phyloP scores from a whole-genome alignment of 2,329 filamentous ascomycete species.

The Colletotrichum tanaceti region DNA sequence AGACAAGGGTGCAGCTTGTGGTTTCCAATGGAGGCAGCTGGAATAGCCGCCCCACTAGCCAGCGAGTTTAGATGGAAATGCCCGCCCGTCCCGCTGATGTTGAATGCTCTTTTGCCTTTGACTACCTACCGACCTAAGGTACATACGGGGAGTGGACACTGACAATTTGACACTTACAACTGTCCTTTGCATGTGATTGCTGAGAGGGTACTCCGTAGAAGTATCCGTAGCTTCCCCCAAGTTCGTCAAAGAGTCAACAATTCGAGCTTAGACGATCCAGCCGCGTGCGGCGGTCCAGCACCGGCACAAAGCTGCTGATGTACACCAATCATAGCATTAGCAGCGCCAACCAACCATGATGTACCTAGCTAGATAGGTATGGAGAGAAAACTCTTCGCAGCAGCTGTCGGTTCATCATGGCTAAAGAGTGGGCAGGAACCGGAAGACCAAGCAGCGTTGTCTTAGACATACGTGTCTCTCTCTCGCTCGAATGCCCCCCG shows the following conservation, averaged over 20 bases:
- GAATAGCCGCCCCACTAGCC: constrained; percentile 21
- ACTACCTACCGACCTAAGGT: background rate
- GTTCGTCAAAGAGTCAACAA: constrained; percentile 13
- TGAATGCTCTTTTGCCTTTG: constrained; percentile 19
- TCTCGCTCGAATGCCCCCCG: background rate
- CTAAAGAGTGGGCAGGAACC: background rate
- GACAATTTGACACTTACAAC: background rate
- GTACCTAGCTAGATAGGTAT: too few species aligned
- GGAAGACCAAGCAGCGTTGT: constrained; percentile 4
- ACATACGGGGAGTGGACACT: constrained; percentile 8
- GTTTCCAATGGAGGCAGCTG: constrained; percentile 23
- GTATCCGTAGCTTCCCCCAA: background rate
- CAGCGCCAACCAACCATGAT: background rate
- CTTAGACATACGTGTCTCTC: constrained; percentile 19
- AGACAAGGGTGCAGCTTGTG: constrained; percentile 19
- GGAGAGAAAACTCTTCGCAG: constrained; percentile 6
- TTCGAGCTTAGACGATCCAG: constrained; percentile 8
- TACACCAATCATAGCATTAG: background rate
- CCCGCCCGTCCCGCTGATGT: constrained; percentile 29
- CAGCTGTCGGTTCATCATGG: background rate
- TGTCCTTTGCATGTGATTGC: constrained; percentile 15
- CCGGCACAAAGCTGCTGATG: background rate
- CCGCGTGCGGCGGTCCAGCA: background rate
- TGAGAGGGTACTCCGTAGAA: background rate
- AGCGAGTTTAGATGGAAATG: constrained; percentile 26